Base-by-base conservation (phyloP, 495 filamentous ascomycete genomes). In the Endocarpon pusillum region DNA sequence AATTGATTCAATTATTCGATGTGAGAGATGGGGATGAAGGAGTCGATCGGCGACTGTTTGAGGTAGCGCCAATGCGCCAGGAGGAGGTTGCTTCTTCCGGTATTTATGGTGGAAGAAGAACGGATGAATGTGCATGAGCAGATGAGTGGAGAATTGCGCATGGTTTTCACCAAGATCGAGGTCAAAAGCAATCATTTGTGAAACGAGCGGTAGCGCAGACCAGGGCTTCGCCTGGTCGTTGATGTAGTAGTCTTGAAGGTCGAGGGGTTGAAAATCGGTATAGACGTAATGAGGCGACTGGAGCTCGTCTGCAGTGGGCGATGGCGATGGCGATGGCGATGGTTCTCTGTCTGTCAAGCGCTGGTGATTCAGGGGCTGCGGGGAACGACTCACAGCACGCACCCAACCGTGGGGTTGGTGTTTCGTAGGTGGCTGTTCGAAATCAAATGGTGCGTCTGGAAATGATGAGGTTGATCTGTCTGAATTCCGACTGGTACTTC, bases 141-240 rank as follows among this genome's bases (percentile, higher is more conserved):
- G 40, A 45, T 62, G 58, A 5, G 62, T 57, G 9, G 63, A 54
- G 22, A 61, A 53, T 37, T 69, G 64, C 6, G 56, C 51, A 35
- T 67, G 58, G 16, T 5, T 31, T 5, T n/a, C 19, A 17, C 28
- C 28, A 14, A 15, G 14, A 14, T 31, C 12, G 19, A n/a, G 12
- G 14, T 31, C 12, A 7, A 31, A 31, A 14, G 14, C 28, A 7
- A 17, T 31, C 28, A 31, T 7, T 31, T 15, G 5, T 14, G 28
- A 17, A 31, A 31, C 12, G 12, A 31, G 12, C 4, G 28, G 28
- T 17, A n/a, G 19, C 19, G 28, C 12, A 5, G 28, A 31, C 7
- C 28, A 17, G 14, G 28, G 12, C 12, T 31, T 31, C 4, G 12
- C n/a, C n/a, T 5, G 12, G 28, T n/a, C 5, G 12, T 14, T 14